Conservation (phyloP, 306 rosid species). For the Cucumis sativus region Cucumber_9930_V3 NC_026657.2:6522501-6523000, state of each 20-base stretch:
- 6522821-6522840: conserved; percentile 70
- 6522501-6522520: conserved; percentile 86
- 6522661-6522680: conserved; percentile 71
- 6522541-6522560: conserved; percentile 73
- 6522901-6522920: conserved; percentile 51
- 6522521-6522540: conserved; percentile 84
- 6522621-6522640: background rate
- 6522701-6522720: conserved; percentile 56
- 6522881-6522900: conserved; percentile 59
- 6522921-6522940: conserved; percentile 53
- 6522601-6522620: background rate
- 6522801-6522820: conserved; percentile 47
- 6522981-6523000: background rate
- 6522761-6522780: conserved; percentile 36
- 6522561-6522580: conserved; percentile 32
- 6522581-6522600: background rate
- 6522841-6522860: conserved; percentile 77
- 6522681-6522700: conserved; percentile 88
- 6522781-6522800: conserved; percentile 30
- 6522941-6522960: conserved; percentile 72
- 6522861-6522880: conserved; percentile 80
- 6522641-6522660: background rate
- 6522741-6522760: conserved; percentile 65
- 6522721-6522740: conserved; percentile 64
- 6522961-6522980: conserved; percentile 21